These are phyloP conservation scores for Solanum tarapatanum DNA, from an alignment of 257 asterid species.

Conservation along the genomic window DNA sequence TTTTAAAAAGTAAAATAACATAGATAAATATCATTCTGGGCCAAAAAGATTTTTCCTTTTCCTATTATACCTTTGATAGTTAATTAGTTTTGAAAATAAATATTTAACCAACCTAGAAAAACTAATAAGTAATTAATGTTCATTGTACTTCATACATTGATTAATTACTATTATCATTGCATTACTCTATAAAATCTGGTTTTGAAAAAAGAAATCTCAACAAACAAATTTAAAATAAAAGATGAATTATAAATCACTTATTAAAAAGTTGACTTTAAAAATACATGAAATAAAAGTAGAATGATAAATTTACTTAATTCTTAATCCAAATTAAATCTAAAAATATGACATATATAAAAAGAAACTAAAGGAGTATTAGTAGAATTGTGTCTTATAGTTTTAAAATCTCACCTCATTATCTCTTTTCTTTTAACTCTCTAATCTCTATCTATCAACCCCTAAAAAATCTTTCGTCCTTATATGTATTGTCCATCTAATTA, in stretches of 20 bases:
- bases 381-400: background rate
- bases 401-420: background rate
- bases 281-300: no score
- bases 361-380: accelerated
- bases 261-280: no score
- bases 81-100: no score
- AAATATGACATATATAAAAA: accelerated
- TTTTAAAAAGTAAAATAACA: no score
- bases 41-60: no score
- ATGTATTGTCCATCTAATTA: background rate
- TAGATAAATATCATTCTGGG: no score
- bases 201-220: background rate
- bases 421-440: background rate
- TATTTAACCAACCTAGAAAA: accelerated
- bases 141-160: background rate
- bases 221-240: no score
- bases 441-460: background rate
- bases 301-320: accelerated
- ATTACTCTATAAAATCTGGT: no score
- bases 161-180: accelerated
- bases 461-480: background rate
- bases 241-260: background rate
- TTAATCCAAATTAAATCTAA: accelerated
- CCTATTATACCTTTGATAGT: no score
- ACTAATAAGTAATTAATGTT: no score